phyloP scores from a whole-genome alignment of 495 filamentous ascomycete genomes.

The Neurospora sp. region DNA sequence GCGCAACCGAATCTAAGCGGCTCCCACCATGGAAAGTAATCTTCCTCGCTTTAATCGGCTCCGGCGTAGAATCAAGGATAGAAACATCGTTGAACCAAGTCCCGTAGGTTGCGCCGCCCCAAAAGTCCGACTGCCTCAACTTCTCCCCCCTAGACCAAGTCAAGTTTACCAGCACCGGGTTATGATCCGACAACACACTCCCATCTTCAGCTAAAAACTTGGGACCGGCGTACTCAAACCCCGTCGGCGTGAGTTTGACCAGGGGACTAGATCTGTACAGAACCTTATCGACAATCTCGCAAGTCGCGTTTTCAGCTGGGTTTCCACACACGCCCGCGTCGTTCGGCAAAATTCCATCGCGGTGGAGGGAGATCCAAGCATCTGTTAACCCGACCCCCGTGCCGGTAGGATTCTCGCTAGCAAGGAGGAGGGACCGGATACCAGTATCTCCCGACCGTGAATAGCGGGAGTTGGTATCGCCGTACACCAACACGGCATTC shows the following conservation, averaged over 20 bases:
- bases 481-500: conserved; percentile 49
- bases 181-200: conserved; percentile 49
- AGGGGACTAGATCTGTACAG: conserved; percentile 44
- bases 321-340: conserved; percentile 39
- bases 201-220: conserved; percentile 44
- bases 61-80: conserved; percentile 16
- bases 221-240: conserved; percentile 38
- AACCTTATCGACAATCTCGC: conserved; percentile 57
- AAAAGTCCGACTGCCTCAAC: no score
- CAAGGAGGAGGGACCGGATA: conserved; percentile 32
- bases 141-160: no score
- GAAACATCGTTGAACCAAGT: conserved; percentile 47
- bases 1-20: conserved; percentile 40
- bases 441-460: conserved; percentile 42
- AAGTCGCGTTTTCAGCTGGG: conserved; percentile 36
- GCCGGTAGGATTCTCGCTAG: conserved; percentile 19
- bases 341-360: conserved; percentile 33
- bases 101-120: conserved; percentile 40
- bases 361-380: conserved; percentile 42
- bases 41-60: conserved; percentile 21
- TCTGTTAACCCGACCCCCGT: conserved; percentile 30
- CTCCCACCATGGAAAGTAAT: conserved; percentile 40
- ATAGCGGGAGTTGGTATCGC: conserved; percentile 52
- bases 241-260: conserved; percentile 30
- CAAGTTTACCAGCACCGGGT: conserved; percentile 47